Base-by-base conservation (phyloP, 2,329 filamentous ascomycete species). In the Rhinocladiella mackenziei region DNA sequence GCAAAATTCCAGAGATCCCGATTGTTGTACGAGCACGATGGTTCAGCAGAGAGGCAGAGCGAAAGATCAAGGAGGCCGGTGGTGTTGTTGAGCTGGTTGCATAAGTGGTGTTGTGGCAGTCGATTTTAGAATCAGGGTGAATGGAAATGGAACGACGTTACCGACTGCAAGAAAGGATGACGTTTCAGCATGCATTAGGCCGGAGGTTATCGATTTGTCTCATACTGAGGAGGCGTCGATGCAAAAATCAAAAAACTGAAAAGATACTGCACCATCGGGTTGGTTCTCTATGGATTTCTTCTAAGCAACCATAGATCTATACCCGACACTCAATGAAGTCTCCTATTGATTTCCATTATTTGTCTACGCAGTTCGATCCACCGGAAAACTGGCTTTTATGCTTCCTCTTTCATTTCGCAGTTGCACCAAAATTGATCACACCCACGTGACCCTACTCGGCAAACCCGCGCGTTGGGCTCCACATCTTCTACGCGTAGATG, bases 61-160 rank as follows among this genome's bases (percentile, higher is more conserved):
- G 87, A 77, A 98, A 98, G 86, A 96, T 98, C 75, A 94, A 86
- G 71, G 88, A 92, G 73, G 91, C 89, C 65, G 92, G 92, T 72
- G 91, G 91, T 74, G 86, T 95, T 66, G 78, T 94, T 65, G 88
- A 96, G 81, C 80, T 96, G 70, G 87, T 96, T 67, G 89, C 89
- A 75, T 96, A 85, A 78, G 65, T 59, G 61, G 32, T 38, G 38
- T 35, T 33, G n/a, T 36, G 31, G 10, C 29, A 17, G 19, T 30
- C 28, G 19, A 26, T 40, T 30, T 29, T 22, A 10, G 15, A 30
- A 30, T 39, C 43, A 19, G 39, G 13, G 40, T 23, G 33, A 7
- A 14, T 17, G 32, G 40, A n/a, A 13, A 22, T 6, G 20, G 15
- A 19, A 43, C 17, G 23, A 8, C 25, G 8, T 33, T 17, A n/a